Conservation (phyloP, 768 basidiomycete species). For the Xerocomellus amylosporus region DNA sequence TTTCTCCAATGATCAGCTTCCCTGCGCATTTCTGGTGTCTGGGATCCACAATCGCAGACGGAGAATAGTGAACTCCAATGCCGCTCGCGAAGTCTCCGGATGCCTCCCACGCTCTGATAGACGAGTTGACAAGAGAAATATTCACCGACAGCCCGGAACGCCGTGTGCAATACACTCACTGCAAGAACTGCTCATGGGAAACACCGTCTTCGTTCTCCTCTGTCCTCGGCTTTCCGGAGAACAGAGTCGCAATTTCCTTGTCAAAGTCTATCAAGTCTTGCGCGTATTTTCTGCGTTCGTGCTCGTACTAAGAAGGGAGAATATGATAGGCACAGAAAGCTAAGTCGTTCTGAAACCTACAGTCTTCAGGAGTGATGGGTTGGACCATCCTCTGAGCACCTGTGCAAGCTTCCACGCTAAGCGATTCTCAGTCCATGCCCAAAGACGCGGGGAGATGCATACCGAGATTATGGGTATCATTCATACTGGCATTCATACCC, state of each 20-base stretch:
- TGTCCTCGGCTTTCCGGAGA: conserved; percentile 64
- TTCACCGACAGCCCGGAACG: neutral
- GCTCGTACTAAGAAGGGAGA: conserved; percentile 53
- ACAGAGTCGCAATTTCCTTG: conserved; percentile 59
- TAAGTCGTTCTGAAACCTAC: conserved; percentile 23
- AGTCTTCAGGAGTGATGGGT: conserved; percentile 38
- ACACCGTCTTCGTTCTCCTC: conserved; percentile 35
- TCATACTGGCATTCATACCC: conserved; percentile 78
- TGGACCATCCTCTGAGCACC: conserved; percentile 43
- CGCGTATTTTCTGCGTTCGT: conserved; percentile 65
- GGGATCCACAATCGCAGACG: conserved; percentile 35
- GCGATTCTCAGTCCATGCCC: conserved; percentile 49
- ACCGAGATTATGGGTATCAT: conserved; percentile 71
- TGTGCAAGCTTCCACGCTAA: conserved; percentile 48
- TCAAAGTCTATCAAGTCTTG: conserved; percentile 74
- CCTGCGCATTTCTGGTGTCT: conserved; percentile 31
- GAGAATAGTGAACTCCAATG: conserved; percentile 40
- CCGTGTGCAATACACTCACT: conserved; percentile 14
- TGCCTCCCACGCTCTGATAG: conserved; percentile 34
- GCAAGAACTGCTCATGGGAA: conserved; percentile 36
- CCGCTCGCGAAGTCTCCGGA: conserved; percentile 39
- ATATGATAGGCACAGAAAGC: neutral
- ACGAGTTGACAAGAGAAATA: neutral
- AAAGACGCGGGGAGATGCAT: neutral
- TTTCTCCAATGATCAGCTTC: conserved; percentile 36